Percentiles rank a stretch among this genome's conserved stretches.
phyloP scores from a whole-genome alignment of 352 stramenopile species.

The Pythium rhizo-oryzae region DNA sequence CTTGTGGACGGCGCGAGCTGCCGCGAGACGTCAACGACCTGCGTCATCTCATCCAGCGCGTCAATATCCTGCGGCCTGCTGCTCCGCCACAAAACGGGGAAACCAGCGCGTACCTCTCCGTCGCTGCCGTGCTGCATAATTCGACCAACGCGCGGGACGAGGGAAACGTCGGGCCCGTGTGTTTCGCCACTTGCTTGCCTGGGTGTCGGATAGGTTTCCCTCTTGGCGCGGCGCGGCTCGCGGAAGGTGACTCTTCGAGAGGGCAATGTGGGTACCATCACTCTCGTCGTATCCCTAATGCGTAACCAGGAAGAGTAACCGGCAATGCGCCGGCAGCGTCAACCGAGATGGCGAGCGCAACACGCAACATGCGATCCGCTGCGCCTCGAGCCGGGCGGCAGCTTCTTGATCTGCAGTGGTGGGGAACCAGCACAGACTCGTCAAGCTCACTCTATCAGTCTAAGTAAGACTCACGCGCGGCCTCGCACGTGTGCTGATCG shows the following conservation, averaged over 20 bases:
- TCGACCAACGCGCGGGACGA: background rate
- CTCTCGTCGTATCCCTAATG: constrained; percentile 1
- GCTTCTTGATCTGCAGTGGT: no score
- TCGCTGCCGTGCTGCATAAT: constrained; percentile 15
- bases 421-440: no score
- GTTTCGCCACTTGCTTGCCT: no score
- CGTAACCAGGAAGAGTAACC: background rate
- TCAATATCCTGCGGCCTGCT: background rate
- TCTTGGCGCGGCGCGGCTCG: background rate
- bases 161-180: background rate
- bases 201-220: background rate
- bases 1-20: constrained; percentile 37
- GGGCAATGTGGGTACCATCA: constrained; percentile 25
- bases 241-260: constrained; percentile 11
- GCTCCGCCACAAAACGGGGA: no score
- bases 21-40: constrained; percentile 16
- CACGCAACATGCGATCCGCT: no score
- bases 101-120: constrained; percentile 14
- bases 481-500: no score
- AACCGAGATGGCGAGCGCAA: no score
- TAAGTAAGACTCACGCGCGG: no score
- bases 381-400: no score
- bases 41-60: background rate
- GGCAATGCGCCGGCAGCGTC: no score
- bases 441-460: no score